Evolutionary conservation across 495 filamentous ascomycete species (phyloP).

Genomic region (Tuber umbilicatum): DNA sequence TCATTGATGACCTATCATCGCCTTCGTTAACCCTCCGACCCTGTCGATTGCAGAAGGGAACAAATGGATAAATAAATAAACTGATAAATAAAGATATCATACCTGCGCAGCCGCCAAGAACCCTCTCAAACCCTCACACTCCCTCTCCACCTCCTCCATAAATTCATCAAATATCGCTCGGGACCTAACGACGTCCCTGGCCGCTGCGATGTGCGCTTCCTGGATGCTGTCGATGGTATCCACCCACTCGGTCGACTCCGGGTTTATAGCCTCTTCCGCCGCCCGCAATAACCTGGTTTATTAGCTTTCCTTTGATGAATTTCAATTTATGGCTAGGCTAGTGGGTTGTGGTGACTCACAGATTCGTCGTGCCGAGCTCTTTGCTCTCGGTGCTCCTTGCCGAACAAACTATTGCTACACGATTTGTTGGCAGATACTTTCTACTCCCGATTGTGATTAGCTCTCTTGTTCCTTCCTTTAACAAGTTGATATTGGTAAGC

Average conservation of each 20-base stretch:
- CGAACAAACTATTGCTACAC: constrained; percentile 83
- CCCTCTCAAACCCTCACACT: constrained; percentile 58
- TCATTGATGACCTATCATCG: constrained; percentile 51
- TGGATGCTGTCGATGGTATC: constrained; percentile 65
- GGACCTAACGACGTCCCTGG: constrained; percentile 55
- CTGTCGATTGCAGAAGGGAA: background rate
- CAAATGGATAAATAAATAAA: background rate
- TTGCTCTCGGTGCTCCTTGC: constrained; percentile 85
- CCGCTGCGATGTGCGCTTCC: constrained; percentile 64
- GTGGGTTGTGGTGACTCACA: constrained; percentile 57
- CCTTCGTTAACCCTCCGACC: background rate
- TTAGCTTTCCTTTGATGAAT: constrained; percentile 9
- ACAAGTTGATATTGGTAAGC: background rate
- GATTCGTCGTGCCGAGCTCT: constrained; percentile 84
- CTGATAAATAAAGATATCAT: background rate
- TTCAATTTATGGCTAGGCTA: background rate
- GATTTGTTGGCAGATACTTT: constrained; percentile 57
- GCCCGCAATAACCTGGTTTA: constrained; percentile 58
- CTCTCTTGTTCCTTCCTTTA: background rate
- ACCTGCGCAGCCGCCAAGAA: constrained; percentile 51
- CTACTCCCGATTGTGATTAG: constrained; percentile 8
- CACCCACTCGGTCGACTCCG: constrained; percentile 57
- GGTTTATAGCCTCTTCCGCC: constrained; percentile 60
- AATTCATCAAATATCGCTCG: constrained; percentile 54
- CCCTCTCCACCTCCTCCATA: constrained; percentile 56